Evolutionary conservation across 2,329 filamentous ascomycete species (phyloP).

Genomic region (Diplodia seriata): DNA sequence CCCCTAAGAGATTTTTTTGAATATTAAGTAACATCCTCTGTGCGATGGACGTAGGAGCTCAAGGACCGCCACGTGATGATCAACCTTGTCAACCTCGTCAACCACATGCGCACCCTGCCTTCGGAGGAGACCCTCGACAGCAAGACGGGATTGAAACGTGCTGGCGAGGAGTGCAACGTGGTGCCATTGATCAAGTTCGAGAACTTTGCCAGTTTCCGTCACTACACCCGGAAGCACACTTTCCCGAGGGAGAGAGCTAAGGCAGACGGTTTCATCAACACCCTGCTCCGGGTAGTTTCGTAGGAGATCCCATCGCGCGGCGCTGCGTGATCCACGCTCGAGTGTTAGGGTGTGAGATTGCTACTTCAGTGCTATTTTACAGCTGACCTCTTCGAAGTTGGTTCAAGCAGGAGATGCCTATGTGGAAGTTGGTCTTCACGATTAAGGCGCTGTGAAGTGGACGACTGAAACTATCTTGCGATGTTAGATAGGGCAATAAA

Average conservation of each 20-base stretch:
- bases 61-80: conserved; percentile 21
- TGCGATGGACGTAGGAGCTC: conserved; percentile 34
- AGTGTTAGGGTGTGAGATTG: not conserved
- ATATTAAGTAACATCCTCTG: not conserved
- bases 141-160: not conserved
- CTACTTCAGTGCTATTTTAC: not conserved
- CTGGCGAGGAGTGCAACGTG: not conserved
- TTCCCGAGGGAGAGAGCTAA: conserved; percentile 40
- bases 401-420: not conserved
- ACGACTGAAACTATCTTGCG: not conserved
- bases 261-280: conserved; percentile 38
- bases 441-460: not conserved
- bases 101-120: conserved; percentile 38
- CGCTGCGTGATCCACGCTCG: not conserved
- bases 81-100: conserved; percentile 40
- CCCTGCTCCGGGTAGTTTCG: conserved; percentile 34
- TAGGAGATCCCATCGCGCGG: not conserved
- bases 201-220: not conserved
- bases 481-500: not conserved
- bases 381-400: not conserved
- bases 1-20: not conserved
- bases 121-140: conserved; percentile 21
- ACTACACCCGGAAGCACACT: conserved; percentile 2
- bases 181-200: not conserved
- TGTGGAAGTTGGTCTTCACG: not conserved